Evolutionary conservation across 306 rosid species (phyloP), one percentile per base, ranked within the genome.

Genomic region (Begonia fuchsioides): DNA sequence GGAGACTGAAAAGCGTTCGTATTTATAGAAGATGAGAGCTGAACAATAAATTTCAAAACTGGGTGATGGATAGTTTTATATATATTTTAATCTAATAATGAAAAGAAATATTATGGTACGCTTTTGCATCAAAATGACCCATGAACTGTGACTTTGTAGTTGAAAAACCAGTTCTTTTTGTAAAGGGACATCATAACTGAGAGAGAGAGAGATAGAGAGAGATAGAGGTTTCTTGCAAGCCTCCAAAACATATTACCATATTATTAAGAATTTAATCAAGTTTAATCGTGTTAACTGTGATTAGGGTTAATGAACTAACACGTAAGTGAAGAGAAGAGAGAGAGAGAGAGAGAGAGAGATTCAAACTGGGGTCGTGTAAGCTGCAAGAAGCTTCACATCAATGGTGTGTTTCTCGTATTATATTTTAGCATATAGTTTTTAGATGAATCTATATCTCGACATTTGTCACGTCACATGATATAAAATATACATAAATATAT

Each of bases 51-150:
- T 26, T 26, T n/a, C n/a, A 17, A 12, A 38, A 17, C 48, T 68
- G 63, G 49, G 18, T 74, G 83, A 72, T 81, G 81, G 86, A 65
- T 74, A 38, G 60, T 55, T 41, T 59, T 59, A 44, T 20, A n/a
- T 60, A n/a, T 41, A 41, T 41, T 41, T 10, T 7, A 41, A 41
- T 26, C 35, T 26, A 26, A 26, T 26, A 26, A 26, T 26, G 35
- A 26, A 26, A 26, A 26, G 7, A 26, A 26, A 26, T 26, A 5
- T 26, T 26, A 26, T 26, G 0, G 35, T 26, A 26, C 35, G 35
- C 35, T 26, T 4, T 26, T 26, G 35, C 35, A 26, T 26, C 7
- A 26, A 26, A 26, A 26, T 26, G 35, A 26, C 35, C 35, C 35
- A 41, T 41, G 14, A 41, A 41, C 12, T 41, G 12, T n/a, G 14